phyloP scores from a whole-genome alignment of 768 basidiomycete genomes.

The Krasilnikovozyma curviuscula region DNA sequence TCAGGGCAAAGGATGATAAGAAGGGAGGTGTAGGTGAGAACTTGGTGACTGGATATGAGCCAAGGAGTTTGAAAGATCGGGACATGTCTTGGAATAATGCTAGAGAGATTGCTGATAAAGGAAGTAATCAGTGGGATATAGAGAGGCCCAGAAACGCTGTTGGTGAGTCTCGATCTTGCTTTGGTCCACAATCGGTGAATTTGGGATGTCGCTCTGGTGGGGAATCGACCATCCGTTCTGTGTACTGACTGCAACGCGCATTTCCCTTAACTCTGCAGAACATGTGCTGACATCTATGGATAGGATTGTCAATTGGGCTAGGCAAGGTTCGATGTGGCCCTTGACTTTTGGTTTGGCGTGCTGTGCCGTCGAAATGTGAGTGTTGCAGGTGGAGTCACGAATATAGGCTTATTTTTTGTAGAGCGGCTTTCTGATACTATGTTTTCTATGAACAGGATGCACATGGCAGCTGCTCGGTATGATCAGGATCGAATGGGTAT shows the following conservation, averaged over 20 bases:
- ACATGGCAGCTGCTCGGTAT: conserved; percentile 97
- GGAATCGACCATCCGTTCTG: background rate
- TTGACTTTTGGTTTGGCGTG: conserved; percentile 97
- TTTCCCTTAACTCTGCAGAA: conserved; percentile 33
- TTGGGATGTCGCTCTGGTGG: background rate
- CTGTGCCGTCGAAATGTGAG: conserved; percentile 85
- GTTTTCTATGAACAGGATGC: conserved; percentile 47
- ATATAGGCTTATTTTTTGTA: background rate
- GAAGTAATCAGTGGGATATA: conserved; percentile 65
- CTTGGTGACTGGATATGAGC: no score
- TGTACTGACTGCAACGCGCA: background rate
- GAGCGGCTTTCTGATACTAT: background rate
- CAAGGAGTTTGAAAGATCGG: no score
- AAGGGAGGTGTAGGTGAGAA: no score
- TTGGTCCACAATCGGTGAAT: no score
- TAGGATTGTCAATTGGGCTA: conserved; percentile 91
- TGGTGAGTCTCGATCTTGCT: conserved; percentile 33
- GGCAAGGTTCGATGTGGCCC: conserved; percentile 98
- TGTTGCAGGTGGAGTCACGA: no score
- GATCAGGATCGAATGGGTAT: conserved; percentile 95
- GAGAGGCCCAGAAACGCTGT: conserved; percentile 78
- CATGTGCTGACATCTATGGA: conserved; percentile 91
- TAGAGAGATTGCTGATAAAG: conserved; percentile 47
- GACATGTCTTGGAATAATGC: no score
- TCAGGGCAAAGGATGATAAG: no score